Conservation (phyloP, 306 rosid genomes). For the Castanea sativa region DNA sequence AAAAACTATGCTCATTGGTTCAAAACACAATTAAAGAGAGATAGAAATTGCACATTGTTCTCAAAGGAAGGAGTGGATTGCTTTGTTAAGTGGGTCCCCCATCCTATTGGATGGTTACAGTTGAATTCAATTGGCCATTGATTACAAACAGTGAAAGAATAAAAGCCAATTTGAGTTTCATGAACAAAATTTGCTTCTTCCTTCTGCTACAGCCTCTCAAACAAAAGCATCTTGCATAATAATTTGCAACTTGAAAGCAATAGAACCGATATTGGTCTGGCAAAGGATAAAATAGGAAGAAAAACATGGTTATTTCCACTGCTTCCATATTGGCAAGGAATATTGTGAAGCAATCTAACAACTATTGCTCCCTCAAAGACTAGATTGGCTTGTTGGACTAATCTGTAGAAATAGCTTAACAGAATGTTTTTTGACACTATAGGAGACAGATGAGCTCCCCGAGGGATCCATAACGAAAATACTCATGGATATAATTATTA, state of each 20-base stretch:
- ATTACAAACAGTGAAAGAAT: not conserved
- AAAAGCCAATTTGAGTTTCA: not conserved
- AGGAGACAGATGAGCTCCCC: no score
- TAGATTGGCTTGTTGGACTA: no score
- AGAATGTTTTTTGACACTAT: no score
- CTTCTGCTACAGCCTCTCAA: no score
- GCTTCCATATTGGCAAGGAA: not conserved
- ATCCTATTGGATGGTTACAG: not conserved
- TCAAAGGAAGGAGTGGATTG: not conserved
- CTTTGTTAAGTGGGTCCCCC: not conserved
- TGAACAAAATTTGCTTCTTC: not conserved
- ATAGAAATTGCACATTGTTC: not conserved
- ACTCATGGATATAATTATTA: no score
- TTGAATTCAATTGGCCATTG: not conserved
- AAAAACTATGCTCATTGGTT: no score
- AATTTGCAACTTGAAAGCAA: no score
- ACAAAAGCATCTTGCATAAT: no score
- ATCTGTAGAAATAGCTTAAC: no score
- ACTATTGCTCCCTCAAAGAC: not conserved
- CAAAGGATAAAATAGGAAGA: not conserved
- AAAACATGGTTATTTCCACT: not conserved
- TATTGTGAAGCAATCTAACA: not conserved
- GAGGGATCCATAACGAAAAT: no score
- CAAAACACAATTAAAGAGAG: no score
- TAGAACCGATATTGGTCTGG: not conserved